Conservation (phyloP, 2,329 filamentous ascomycete genomes). For the Thelonectria rubi region DNA sequence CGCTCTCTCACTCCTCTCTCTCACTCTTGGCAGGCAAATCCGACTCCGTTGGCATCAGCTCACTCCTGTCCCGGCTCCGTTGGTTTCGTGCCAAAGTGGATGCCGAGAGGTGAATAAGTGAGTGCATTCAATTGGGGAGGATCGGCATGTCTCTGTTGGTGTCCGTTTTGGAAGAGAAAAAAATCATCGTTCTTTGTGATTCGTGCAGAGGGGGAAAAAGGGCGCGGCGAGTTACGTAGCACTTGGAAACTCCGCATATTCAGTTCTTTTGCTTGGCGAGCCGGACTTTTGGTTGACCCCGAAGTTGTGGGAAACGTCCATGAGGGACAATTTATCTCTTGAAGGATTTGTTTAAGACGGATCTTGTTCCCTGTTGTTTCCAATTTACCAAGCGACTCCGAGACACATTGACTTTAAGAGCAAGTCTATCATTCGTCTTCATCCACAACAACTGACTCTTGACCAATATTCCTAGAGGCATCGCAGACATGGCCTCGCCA, state of each 20-base stretch:
- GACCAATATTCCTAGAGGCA: background rate
- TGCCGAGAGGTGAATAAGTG: background rate
- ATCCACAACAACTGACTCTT: background rate
- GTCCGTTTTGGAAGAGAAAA: background rate
- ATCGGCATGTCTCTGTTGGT: background rate
- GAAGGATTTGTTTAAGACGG: background rate
- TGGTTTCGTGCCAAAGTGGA: background rate
- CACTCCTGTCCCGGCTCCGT: background rate
- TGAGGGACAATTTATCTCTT: background rate
- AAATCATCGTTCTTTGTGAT: background rate
- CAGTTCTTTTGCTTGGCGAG: background rate
- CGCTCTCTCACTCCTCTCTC: background rate
- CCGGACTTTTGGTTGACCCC: background rate
- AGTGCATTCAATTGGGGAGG: background rate
- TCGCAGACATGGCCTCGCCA: conserved; percentile 10
- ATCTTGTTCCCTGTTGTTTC: background rate
- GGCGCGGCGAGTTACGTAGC: background rate
- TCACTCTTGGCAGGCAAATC: background rate
- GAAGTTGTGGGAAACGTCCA: background rate
- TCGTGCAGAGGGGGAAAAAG: background rate
- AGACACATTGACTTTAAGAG: too few relatives aligned
- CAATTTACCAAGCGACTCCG: too few relatives aligned
- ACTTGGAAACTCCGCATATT: background rate
- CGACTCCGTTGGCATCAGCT: background rate
- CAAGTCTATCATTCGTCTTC: too few relatives aligned